A percentile compares a stretch with the other conserved stretches of the same genome.
Evolutionary conservation across 192 early-diverging fungal species (phyloP).

Genomic region (Kickxella alabastrina): DNA sequence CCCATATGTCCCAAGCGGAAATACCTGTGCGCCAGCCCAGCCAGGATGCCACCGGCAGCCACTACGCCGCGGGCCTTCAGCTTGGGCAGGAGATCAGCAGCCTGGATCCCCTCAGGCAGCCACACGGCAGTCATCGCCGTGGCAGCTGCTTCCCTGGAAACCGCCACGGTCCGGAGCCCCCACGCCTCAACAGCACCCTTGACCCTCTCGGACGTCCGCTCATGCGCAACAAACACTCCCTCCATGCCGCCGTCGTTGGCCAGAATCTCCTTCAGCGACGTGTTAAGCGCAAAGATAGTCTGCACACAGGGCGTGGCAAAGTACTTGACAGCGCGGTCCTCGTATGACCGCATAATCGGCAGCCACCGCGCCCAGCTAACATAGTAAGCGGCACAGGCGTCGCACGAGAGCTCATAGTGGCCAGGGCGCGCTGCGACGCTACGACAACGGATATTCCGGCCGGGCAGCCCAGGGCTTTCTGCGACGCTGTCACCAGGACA

Average conservation of each 20-base stretch:
- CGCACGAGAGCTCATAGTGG: constrained; percentile 55
- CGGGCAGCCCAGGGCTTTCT: constrained; percentile 94
- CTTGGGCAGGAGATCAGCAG: constrained; percentile 71
- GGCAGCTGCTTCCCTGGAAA: constrained; percentile 56
- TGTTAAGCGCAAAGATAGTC: constrained; percentile 82
- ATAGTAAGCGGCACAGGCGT: constrained; percentile 86
- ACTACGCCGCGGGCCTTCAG: constrained; percentile 78
- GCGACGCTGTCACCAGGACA: constrained; percentile 86
- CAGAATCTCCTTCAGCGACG: constrained; percentile 75
- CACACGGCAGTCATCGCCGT: constrained; percentile 83
- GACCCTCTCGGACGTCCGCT: constrained; percentile 66
- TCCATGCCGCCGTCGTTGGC: constrained; percentile 62
- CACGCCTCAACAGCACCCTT: constrained; percentile 63
- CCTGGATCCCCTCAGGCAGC: constrained; percentile 78
- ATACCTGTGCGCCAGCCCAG: constrained; percentile 77
- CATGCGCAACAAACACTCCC: constrained; percentile 72
- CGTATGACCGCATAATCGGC: constrained; percentile 96
- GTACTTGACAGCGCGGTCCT: constrained; percentile 85
- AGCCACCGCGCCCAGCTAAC: constrained; percentile 91
- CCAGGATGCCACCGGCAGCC: constrained; percentile 88
- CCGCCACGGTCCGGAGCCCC: constrained; percentile 74
- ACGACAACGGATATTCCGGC: constrained; percentile 90
- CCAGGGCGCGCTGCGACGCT: constrained; percentile 60
- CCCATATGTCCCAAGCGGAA: constrained; percentile 94
- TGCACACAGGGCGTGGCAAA: constrained; percentile 98